Conservation (phyloP, 169 alveolate genomes). For the Eimeria falciformis region DNA sequence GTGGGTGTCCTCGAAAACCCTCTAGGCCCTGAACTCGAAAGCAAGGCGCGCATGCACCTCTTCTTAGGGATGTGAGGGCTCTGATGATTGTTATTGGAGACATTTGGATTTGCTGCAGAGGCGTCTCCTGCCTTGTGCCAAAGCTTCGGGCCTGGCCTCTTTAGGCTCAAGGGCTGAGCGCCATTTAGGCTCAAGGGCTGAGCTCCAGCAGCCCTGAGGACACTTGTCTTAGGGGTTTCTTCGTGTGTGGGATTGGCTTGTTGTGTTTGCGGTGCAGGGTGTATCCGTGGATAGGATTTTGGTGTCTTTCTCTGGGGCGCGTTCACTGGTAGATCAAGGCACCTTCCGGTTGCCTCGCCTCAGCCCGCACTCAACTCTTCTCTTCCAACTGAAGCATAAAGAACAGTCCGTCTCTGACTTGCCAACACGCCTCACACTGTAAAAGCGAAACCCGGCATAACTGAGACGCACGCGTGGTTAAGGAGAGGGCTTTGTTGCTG, state of each 20-base stretch:
- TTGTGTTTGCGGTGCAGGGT: constrained; percentile 55
- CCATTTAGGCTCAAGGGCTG: too few relatives aligned
- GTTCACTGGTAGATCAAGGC: constrained; percentile 79
- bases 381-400: constrained; percentile 79
- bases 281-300: constrained; percentile 78
- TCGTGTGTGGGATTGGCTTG: neutral
- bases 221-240: neutral
- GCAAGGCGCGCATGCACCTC: neutral
- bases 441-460: too few relatives aligned
- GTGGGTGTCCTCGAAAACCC: constrained; percentile 14
- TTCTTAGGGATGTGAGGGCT: neutral
- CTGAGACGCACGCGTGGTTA: too few relatives aligned
- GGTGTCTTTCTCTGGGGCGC: constrained; percentile 84
- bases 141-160: too few relatives aligned
- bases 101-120: neutral
- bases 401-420: constrained; percentile 69
- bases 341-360: constrained; percentile 82
- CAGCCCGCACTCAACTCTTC: constrained; percentile 78
- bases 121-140: too few relatives aligned
- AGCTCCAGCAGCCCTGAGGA: too few relatives aligned
- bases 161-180: too few relatives aligned
- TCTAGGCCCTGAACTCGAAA: too few relatives aligned
- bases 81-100: neutral
- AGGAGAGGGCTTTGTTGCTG: too few relatives aligned
- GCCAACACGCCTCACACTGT: neutral